Conservation (phyloP, 345 rosid genomes). For the Citrus reticulata region DNA sequence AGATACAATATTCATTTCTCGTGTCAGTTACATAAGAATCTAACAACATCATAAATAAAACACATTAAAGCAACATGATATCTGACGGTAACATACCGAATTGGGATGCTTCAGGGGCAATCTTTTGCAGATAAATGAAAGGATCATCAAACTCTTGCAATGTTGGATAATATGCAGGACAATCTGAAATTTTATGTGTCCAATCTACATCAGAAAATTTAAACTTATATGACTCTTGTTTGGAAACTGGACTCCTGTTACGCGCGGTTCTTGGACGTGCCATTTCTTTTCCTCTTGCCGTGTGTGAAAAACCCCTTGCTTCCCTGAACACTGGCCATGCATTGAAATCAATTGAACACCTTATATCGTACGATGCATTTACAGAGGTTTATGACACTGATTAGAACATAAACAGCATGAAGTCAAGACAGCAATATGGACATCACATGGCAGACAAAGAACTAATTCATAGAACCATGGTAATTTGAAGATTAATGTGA, state of each 20-base stretch:
- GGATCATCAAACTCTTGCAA: conserved; percentile 63
- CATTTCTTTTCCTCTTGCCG: background rate
- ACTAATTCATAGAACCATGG: too few species aligned
- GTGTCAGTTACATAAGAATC: too few species aligned
- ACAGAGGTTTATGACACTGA: too few species aligned
- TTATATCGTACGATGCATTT: background rate
- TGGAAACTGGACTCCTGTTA: background rate
- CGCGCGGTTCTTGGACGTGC: background rate
- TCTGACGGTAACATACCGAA: conserved; percentile 28
- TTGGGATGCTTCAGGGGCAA: conserved; percentile 57
- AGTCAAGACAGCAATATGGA: too few species aligned
- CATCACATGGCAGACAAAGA: too few species aligned
- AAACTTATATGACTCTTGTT: background rate
- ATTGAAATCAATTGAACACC: background rate
- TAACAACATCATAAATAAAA: background rate
- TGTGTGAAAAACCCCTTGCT: too few species aligned
- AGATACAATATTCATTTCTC: too few species aligned
- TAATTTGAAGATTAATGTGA: too few species aligned
- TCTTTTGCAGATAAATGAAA: conserved; percentile 42
- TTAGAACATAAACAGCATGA: too few species aligned
- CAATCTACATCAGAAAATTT: conserved; percentile 37
- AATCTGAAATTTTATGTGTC: conserved; percentile 47
- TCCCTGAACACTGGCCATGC: background rate
- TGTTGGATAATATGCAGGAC: conserved; percentile 54
- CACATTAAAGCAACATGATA: background rate